A percentile compares a stretch with the other conserved stretches of the same genome.
phyloP scores from a whole-genome alignment of 2,329 filamentous ascomycete species.

The Hymenoscyphus fructigenus region DNA sequence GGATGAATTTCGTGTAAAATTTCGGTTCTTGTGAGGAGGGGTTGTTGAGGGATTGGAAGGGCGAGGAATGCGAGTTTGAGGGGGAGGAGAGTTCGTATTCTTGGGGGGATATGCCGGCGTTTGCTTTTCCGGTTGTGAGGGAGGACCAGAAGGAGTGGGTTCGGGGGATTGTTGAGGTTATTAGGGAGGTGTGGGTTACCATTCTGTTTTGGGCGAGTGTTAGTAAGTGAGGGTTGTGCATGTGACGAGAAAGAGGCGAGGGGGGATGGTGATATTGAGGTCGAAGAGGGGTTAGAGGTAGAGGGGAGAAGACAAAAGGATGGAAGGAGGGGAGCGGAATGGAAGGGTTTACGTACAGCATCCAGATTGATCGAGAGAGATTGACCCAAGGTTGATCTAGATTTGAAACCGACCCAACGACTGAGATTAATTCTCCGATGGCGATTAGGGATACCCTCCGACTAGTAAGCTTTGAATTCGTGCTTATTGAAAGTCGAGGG shows the following conservation, averaged over 20 bases:
- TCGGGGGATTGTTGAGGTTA: constrained; percentile 16
- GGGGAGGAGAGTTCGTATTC: constrained; percentile 15
- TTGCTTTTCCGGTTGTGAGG: constrained; percentile 13
- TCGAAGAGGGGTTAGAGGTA: too few species aligned
- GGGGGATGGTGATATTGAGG: too few species aligned
- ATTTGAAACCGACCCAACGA: constrained; percentile 1
- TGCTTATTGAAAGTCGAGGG: too few species aligned
- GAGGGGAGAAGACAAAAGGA: too few species aligned
- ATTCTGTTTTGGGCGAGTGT: background rate
- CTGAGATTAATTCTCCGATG: too few species aligned
- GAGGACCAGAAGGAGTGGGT: constrained; percentile 18
- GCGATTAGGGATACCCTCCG: too few species aligned
- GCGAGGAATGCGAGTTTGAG: background rate
- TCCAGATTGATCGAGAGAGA: constrained; percentile 12
- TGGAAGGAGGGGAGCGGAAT: background rate
- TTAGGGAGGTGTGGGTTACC: constrained; percentile 11
- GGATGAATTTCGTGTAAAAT: too few species aligned
- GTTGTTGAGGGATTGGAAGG: too few species aligned
- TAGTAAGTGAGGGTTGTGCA: too few species aligned
- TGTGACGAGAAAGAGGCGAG: too few species aligned
- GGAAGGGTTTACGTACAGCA: constrained; percentile 6
- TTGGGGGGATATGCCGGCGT: constrained; percentile 10
- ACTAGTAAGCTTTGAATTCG: too few species aligned
- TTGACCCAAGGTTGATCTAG: constrained; percentile 13
- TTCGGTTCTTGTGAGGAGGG: too few species aligned